A percentile compares a stretch with the other conserved stretches of the same genome.
Conservation (phyloP, 805 yeast species). For the Candida corydali region DNA sequence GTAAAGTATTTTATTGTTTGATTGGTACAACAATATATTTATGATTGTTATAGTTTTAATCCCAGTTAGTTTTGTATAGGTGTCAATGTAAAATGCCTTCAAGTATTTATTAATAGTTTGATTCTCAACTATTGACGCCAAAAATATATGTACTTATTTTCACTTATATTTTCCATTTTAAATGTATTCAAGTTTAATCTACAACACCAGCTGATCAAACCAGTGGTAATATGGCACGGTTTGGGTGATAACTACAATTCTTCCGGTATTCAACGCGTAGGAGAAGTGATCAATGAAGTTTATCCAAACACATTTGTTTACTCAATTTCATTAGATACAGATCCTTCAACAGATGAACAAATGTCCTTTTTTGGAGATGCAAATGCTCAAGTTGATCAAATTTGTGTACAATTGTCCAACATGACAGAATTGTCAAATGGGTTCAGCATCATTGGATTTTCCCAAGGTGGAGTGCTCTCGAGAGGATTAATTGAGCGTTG, state of each 20-base stretch:
- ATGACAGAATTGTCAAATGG: constrained; percentile 49
- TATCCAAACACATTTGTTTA: constrained; percentile 52
- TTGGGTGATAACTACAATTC: constrained; percentile 74
- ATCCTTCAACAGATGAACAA: constrained; percentile 49
- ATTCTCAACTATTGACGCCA: no score
- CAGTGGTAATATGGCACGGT: constrained; percentile 82
- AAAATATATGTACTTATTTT: background rate
- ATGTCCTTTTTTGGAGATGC: constrained; percentile 58
- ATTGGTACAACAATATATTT: no score
- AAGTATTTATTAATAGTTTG: no score
- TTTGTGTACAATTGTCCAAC: constrained; percentile 48
- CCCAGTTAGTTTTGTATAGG: no score
- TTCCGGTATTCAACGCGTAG: constrained; percentile 47
- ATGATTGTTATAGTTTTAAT: no score
- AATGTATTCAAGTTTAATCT: no score
- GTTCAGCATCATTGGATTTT: constrained; percentile 72
- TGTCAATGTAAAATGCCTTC: no score
- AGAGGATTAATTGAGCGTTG: constrained; percentile 65
- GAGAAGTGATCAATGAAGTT: constrained; percentile 35
- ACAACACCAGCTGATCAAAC: constrained; percentile 15
- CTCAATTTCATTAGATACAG: constrained; percentile 48
- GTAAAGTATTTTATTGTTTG: no score
- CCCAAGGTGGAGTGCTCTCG: constrained; percentile 83
- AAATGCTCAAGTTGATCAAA: constrained; percentile 48
- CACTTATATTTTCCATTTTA: no score